Evolutionary conservation across 331 rosid genomes (phyloP).

Genomic region (Quercus lobata): DNA sequence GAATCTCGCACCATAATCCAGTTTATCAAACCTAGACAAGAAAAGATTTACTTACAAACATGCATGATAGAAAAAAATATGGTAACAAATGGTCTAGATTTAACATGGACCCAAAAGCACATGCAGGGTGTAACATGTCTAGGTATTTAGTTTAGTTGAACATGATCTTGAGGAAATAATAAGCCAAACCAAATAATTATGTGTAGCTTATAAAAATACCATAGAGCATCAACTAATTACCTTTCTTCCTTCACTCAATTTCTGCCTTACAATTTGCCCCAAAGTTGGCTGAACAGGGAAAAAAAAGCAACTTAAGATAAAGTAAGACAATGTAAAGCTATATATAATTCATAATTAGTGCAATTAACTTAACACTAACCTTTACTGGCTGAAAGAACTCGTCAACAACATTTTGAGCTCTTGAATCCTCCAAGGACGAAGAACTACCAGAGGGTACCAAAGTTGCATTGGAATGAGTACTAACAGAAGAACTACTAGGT

Average conservation of each 20-base stretch:
- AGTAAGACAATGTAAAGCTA: not conserved
- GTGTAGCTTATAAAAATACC: not conserved
- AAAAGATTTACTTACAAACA: not conserved
- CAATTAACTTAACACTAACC: slow-evolving; percentile 31
- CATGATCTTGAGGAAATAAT: not conserved
- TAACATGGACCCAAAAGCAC: no score
- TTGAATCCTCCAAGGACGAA: slow-evolving; percentile 48
- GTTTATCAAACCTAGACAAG: not conserved
- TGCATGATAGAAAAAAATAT: not conserved
- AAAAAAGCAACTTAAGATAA: slow-evolving; percentile 27
- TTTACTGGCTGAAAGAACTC: slow-evolving; percentile 72
- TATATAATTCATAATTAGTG: not conserved
- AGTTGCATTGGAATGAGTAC: slow-evolving; percentile 37
- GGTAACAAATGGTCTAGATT: no score
- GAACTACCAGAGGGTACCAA: slow-evolving; percentile 36
- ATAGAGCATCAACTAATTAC: slow-evolving; percentile 35
- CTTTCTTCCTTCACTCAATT: slow-evolving; percentile 94
- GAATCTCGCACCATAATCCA: not conserved
- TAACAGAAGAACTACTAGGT: slow-evolving; percentile 53
- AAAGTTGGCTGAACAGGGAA: slow-evolving; percentile 69
- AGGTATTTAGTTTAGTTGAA: not conserved
- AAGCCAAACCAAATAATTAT: not conserved
- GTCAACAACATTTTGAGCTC: slow-evolving; percentile 73
- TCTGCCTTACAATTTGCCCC: slow-evolving; percentile 92
- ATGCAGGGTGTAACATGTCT: not conserved